Base-by-base conservation (phyloP, 2,329 filamentous ascomycete genomes). In the Fusarium verrucosum region DNA sequence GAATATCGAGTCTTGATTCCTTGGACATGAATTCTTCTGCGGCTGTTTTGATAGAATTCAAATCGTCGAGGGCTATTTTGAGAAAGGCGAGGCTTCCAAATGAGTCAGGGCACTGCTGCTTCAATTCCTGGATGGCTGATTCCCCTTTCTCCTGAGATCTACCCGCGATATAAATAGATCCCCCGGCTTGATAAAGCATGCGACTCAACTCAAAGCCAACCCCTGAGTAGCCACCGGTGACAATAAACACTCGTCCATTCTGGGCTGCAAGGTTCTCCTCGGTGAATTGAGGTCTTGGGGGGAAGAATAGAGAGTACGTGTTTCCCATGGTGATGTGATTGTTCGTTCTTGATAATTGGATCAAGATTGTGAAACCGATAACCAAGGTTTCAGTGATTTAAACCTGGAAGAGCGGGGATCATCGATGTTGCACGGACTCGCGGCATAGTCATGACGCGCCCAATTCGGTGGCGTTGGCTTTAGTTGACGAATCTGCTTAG, bases 201-300 rank as follows among this genome's bases (percentile, higher is more conserved):
- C 33, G 41, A 4, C 37, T 44, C 11, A 69, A 25, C 10, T 69
- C 47, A 6, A 59, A 62, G 6, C 66, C 66, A 9, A 69, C 35
- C 17, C 66, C 66, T 0, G 61, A 53, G 38, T 68, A 68, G 20
- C 60, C 66, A 1, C 66, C 66, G 2, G 66, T 69, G 7, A 69
- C 50, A 1, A 69, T 52, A 4, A 64, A 69, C 1, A 59, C 50
- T 13, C 50, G 32, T 3, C 14, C 42, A 10, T 50, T 14, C 11
- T 66, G 62, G 0, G 43, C 2, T 5, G 38, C 7, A 4, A 66
- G 28, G 6, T 63, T 37, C 14, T 43, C 30, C n/a, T 64, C 58
- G 2, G 43, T 52, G 4, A 60, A 41, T 10, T 14, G 14, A 5
- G 61, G 61, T 7, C 35, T 36, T 4, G 60, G 59, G 0, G 60